These are phyloP conservation scores for Zea mays DNA, from an alignment of 176 grass and related monocot genomes.

Conservation along the genomic window Zm-B73-REFERENCE-NAM-5.0 NC_050103.1:20184001-20184500, in stretches of 20 bases:
- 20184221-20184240: constrained; percentile 50
- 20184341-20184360: constrained; percentile 1
- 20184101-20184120: constrained; percentile 56
- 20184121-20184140: constrained; percentile 69
- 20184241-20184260: constrained; percentile 30
- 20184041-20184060: constrained; percentile 69
- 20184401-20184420: constrained; percentile 24
- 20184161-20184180: constrained; percentile 80
- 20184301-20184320: constrained; percentile 82
- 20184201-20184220: constrained; percentile 18
- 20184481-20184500: neutral
- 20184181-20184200: constrained; percentile 46
- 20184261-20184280: constrained; percentile 45
- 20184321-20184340: constrained; percentile 16
- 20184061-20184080: constrained; percentile 74
- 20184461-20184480: neutral
- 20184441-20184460: constrained; percentile 31
- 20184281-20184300: constrained; percentile 54
- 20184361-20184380: neutral
- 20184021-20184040: constrained; percentile 55
- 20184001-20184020: constrained; percentile 70
- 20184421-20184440: constrained; percentile 52
- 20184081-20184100: constrained; percentile 71
- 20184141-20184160: constrained; percentile 99
- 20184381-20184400: constrained; percentile 32